phyloP scores from a whole-genome alignment of 139 green algal species.

The Tetradesmus obliquus region DNA sequence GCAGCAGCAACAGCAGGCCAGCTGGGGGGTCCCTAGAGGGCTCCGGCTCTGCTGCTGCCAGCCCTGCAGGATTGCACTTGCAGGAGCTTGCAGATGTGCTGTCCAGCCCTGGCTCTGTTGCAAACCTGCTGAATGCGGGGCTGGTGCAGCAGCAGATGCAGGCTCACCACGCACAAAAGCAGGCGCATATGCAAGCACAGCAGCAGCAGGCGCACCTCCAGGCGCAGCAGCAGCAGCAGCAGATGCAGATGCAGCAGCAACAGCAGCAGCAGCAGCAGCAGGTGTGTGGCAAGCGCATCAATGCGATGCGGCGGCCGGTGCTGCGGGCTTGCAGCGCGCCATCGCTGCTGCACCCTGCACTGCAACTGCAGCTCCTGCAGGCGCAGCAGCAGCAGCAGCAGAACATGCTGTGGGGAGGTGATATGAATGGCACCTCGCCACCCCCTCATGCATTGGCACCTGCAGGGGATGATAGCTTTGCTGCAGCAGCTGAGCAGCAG shows the following conservation, averaged over 20 bases:
- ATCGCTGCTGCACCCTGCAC: constrained; percentile 40
- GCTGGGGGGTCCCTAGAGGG: background rate
- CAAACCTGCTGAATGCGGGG: background rate
- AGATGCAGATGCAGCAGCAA: background rate
- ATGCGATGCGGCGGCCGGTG: constrained; percentile 12
- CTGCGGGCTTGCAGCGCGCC: constrained; percentile 23
- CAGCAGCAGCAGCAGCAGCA: constrained; percentile 38
- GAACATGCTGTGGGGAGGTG: background rate
- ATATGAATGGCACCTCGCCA: background rate
- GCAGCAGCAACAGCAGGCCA: constrained; percentile 28
- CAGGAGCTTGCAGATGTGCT: constrained; percentile 39
- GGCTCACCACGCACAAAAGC: background rate
- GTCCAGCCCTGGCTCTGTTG: background rate
- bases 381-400: constrained; percentile 34
- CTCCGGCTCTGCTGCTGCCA: background rate
- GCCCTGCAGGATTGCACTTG: constrained; percentile 23
- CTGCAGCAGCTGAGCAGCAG: background rate
- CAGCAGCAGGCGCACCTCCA: constrained; percentile 17
- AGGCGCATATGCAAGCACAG: background rate
- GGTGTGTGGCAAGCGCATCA: background rate
- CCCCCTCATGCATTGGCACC: background rate
- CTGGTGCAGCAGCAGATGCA: constrained; percentile 34
- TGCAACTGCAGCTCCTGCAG: constrained; percentile 29
- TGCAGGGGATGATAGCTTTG: background rate
- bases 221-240: constrained; percentile 3